Base-by-base conservation (phyloP, 352 stramenopile species). In the Thalassiosira exigua region DNA sequence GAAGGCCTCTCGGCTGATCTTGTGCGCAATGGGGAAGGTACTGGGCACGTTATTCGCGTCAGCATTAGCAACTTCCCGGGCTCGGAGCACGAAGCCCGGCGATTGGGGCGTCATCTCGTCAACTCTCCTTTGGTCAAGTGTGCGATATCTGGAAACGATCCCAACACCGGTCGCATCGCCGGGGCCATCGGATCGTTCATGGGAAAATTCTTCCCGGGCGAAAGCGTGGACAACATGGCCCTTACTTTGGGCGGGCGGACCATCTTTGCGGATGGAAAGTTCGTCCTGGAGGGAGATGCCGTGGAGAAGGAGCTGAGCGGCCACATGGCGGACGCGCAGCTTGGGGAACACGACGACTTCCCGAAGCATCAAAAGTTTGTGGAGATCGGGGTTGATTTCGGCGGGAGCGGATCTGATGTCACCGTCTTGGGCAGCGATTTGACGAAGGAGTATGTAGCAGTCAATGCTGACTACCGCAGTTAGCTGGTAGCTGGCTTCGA, bases 391-490 rank as follows among this genome's bases (percentile, higher is more conserved):
- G 91, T 99, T 53, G 95, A 98, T 75, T 89, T 99, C 72, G 86
- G 95, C 50, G 94, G 92, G 27, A 87, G 93, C 54, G 80, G 92
- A 33, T 82, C 78, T 7, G 62, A 80, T 67, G 91, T 92, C 17
- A 92, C 93, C 54, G 95, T 99, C 7, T 88, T 98, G 30, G 97
- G 97, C 50, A 98, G 97, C 79, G 97, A 99, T 81, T 90, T 99
- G 72, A 99, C 97, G 42, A 94, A 98, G 83, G 96, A 98, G 87
- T 99, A 99, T 79, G 96, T 99, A 33, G 90, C 94, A 33, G 97
- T 99, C 74, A 99, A 99, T 90, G 97, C 96, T 53, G 97, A 99
- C 82, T 99, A 99, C 83, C 94, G 97, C 50, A 98, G 96, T 84
- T 99, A 96, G 44, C 7, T 12, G 36, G 7, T 14, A 7, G 36